Base-by-base conservation (phyloP, 148 eudicot species). In the Chenopodium formosanum region DNA sequence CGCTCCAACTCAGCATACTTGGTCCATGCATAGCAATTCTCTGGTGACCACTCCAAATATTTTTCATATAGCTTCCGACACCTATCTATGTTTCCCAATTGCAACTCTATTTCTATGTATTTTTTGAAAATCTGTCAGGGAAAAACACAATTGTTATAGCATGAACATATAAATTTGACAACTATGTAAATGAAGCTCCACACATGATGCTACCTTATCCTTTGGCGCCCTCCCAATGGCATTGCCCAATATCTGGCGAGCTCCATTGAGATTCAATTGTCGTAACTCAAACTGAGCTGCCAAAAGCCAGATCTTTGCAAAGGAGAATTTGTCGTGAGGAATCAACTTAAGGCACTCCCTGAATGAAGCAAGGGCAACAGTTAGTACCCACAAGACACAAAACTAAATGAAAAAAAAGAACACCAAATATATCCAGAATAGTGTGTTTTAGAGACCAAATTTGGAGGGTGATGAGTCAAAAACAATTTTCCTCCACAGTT, bases 221-320 rank as follows among this genome's bases (percentile, higher is more conserved):
- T 93, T 95, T 76, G 99, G 97, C 83, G 99, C 97, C 84, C 83
- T 91, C 68, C 99, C 99, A 82, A 95, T 93, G 47, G 99, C 99
- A 85, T 91, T 90, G 34, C 99, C 99, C 71, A 95, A 88, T 73
- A 95, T 87, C 78, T 73, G 81, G 0, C 97, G 89, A 47, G 99
- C 99, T 46, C 91, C 92, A 70, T 85, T 82, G n/a, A 95, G 88
- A 88, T 92, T 89, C 77, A 93, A 77, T 78, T 93, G 97, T 8
- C 99, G 86, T 71, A 93, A 88, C 84, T 95, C 99, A 85, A 95
- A 95, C 79, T 92, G 99, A 25, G 99, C 97, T 72, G 97, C 92
- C 91, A 92, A 71, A 77, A 95, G 87, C 99, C 99, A 95, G 72
- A 95, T 86, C 84, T 95, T 95, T 46, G 99, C 97, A 82, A 95